These are phyloP conservation scores for Phytophthora podocarpi DNA, from an alignment of 352 stramenopile genomes.

Conservation along the genomic window DNA sequence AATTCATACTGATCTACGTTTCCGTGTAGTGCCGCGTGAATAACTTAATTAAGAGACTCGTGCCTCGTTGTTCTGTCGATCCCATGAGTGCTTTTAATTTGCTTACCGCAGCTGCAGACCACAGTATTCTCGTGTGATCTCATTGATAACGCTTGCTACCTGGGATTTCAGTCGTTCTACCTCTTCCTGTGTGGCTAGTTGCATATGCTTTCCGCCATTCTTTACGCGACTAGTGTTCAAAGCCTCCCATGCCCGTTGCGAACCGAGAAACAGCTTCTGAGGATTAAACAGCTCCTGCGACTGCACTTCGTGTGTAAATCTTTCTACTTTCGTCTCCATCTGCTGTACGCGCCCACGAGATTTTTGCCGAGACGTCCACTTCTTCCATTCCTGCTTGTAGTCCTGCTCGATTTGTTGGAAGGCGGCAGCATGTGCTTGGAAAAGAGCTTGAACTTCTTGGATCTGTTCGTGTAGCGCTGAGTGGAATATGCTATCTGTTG, in stretches of 20 bases:
- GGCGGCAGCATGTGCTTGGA: constrained; percentile 28
- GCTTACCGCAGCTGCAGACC: constrained; percentile 40
- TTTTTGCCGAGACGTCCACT: constrained; percentile 48
- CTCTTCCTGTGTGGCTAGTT: constrained; percentile 34
- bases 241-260: constrained; percentile 26
- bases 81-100: too few relatives aligned
- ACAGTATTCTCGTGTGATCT: constrained; percentile 64
- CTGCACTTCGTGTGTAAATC: constrained; percentile 42
- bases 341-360: constrained; percentile 43
- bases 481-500: neutral
- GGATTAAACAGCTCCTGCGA: constrained; percentile 51
- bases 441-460: constrained; percentile 29
- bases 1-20: constrained; percentile 69
- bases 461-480: constrained; percentile 32
- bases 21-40: constrained; percentile 57
- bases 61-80: neutral
- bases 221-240: neutral
- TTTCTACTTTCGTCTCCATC: constrained; percentile 56
- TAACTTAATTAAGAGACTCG: constrained; percentile 29
- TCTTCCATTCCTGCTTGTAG: constrained; percentile 45
- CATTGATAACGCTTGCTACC: constrained; percentile 49
- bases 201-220: neutral
- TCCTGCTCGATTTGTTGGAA: constrained; percentile 38
- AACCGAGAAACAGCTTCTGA: constrained; percentile 50
- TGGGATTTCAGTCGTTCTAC: constrained; percentile 48